Conservation (phyloP, 2,329 filamentous ascomycete genomes). For the Penicillium sp. region DNA sequence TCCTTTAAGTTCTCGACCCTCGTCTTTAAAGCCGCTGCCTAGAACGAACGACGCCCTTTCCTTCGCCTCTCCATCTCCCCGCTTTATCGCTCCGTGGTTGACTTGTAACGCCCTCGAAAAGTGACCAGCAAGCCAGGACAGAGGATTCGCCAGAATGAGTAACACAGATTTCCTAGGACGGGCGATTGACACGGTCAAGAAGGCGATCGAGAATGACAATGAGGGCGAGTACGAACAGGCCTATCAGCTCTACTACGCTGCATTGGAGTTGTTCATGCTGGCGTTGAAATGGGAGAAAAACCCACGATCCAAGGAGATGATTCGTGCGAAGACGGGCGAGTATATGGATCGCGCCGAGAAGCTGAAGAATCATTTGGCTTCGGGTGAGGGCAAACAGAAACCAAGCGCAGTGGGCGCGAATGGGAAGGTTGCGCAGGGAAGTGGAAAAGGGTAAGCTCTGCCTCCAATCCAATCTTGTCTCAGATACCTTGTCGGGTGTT, state of each 20-base stretch:
- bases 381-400: constrained; percentile 55
- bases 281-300: constrained; percentile 99
- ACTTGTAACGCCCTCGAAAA: constrained; percentile 15
- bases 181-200: constrained; percentile 94
- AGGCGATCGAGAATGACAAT: constrained; percentile 95
- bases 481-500: not conserved
- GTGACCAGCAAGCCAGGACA: constrained; percentile 6
- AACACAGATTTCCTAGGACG: constrained; percentile 96
- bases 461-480: not conserved
- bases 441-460: constrained; percentile 54
- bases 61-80: constrained; percentile 18
- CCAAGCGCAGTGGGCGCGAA: constrained; percentile 53
- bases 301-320: constrained; percentile 93
- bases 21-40: constrained; percentile 11
- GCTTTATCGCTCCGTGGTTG: constrained; percentile 24
- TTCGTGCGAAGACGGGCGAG: constrained; percentile 88
- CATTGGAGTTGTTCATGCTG: constrained; percentile 97
- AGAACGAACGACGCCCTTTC: constrained; percentile 13
- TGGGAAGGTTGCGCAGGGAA: constrained; percentile 51
- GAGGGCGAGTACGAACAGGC: constrained; percentile 96
- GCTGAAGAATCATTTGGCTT: constrained; percentile 83
- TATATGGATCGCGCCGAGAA: constrained; percentile 99
- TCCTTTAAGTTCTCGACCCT: not conserved
- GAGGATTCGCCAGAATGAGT: constrained; percentile 65
- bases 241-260: constrained; percentile 92